phyloP scores from a whole-genome alignment of 2,329 filamentous ascomycete species.

The Hypoxylon sp. region DNA sequence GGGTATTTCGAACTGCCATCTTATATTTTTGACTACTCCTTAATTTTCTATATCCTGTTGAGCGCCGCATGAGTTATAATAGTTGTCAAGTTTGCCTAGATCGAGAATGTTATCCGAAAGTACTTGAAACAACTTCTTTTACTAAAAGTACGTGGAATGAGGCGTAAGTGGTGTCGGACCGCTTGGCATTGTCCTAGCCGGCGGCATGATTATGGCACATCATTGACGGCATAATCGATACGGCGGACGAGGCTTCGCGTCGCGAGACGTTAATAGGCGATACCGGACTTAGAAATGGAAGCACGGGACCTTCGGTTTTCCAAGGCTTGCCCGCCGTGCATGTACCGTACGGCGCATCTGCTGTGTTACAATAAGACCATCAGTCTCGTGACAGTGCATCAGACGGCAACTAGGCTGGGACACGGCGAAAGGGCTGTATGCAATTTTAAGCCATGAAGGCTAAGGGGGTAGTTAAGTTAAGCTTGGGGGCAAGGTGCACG shows the following conservation, averaged over 20 bases:
- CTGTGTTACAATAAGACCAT: slow-evolving; percentile 22
- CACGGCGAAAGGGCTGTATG: neutral
- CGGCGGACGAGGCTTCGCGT: neutral
- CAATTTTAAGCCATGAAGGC: slow-evolving; percentile 9
- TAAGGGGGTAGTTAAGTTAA: slow-evolving; percentile 23
- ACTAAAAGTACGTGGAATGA: slow-evolving; percentile 2
- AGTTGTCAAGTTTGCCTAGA: neutral
- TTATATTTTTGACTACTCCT: neutral
- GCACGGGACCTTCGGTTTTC: neutral
- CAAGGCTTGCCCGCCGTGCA: neutral
- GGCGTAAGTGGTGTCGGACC: slow-evolving; percentile 6
- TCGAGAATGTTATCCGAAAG: slow-evolving; percentile 2
- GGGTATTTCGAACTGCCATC: neutral
- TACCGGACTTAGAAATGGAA: slow-evolving; percentile 12
- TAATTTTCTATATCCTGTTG: neutral
- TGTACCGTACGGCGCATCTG: slow-evolving; percentile 7
- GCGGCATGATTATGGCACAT: neutral
- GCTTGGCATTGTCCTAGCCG: slow-evolving; percentile 13
- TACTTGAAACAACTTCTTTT: slow-evolving; percentile 2
- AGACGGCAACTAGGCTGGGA: slow-evolving; percentile 1
- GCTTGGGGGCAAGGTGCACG: slow-evolving; percentile 40
- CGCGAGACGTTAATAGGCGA: neutral
- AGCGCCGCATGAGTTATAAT: neutral
- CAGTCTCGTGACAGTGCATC: slow-evolving; percentile 12
- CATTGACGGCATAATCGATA: slow-evolving; percentile 9